Evolutionary conservation across 2,329 filamentous ascomycete genomes (phyloP).

Genomic region (Fusarium chlamydosporum): DNA sequence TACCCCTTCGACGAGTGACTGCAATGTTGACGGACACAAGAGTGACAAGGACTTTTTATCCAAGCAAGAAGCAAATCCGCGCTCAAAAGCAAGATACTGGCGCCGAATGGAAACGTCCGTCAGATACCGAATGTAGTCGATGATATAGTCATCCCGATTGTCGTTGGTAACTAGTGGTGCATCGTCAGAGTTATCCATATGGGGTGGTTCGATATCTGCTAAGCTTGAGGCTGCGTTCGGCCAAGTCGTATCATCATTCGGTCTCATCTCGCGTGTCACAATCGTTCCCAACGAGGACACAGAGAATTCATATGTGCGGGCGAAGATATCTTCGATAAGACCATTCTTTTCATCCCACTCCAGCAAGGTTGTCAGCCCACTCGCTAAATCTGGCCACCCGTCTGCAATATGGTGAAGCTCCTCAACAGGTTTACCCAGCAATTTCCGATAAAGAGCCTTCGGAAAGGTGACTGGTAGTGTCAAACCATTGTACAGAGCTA

Average conservation of each 20-base stretch:
- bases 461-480: conserved; percentile 93
- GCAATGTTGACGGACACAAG: conserved; percentile 78
- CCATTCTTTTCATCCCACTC: conserved; percentile 83
- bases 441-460: conserved; percentile 82
- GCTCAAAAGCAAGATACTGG: conserved; percentile 84
- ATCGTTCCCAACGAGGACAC: conserved; percentile 70
- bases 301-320: conserved; percentile 89
- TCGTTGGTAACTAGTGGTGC: conserved; percentile 82
- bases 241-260: conserved; percentile 60
- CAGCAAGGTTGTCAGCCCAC: conserved; percentile 78
- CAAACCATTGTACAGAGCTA: conserved; percentile 93
- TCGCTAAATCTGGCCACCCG: conserved; percentile 87
- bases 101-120: conserved; percentile 81
- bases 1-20: conserved; percentile 84
- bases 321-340: conserved; percentile 84
- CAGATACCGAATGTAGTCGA: conserved; percentile 87
- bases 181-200: conserved; percentile 61
- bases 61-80: conserved; percentile 84
- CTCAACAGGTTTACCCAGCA: conserved; percentile 78
- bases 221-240: conserved; percentile 63
- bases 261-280: conserved; percentile 70
- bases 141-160: conserved; percentile 83
- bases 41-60: conserved; percentile 77
- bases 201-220: conserved; percentile 44
- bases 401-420: conserved; percentile 84